Conservation (phyloP, 1,284 basidiomycete species). For the Calocybe gambosa region DNA sequence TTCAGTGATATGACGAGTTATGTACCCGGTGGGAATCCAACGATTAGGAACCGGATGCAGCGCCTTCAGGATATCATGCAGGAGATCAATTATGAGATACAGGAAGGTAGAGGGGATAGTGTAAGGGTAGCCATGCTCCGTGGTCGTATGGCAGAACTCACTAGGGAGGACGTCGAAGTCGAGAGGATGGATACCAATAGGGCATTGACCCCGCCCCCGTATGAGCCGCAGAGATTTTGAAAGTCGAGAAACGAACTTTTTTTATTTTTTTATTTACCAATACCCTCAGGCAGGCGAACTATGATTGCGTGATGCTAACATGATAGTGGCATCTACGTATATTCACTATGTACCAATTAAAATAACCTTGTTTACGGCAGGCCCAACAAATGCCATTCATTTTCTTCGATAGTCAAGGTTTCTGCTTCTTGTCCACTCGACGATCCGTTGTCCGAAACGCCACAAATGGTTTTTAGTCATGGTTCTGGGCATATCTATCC, state of each 20-base stretch:
- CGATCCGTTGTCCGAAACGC: too few relatives aligned
- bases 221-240: background rate
- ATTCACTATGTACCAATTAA: too few relatives aligned
- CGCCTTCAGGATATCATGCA: conserved; percentile 6
- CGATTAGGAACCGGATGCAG: conserved; percentile 4
- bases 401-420: too few relatives aligned
- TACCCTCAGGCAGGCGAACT: background rate
- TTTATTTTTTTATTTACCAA: background rate
- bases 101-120: background rate
- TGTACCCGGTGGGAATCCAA: background rate
- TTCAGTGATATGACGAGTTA: background rate
- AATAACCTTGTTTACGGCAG: too few relatives aligned
- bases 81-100: conserved; percentile 6
- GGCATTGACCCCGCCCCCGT: conserved; percentile 5
- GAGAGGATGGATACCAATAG: background rate
- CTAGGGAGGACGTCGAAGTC: conserved; percentile 1
- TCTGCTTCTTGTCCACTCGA: too few relatives aligned
- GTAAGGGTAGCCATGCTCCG: conserved; percentile 1
- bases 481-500: too few relatives aligned
- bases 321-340: too few relatives aligned
- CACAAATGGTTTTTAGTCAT: too few relatives aligned
- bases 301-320: background rate
- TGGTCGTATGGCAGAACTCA: conserved; percentile 5
- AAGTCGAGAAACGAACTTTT: background rate
- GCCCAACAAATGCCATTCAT: too few relatives aligned